Evolutionary conservation across 129 eudicot species (phyloP).

Genomic region (Deinandra increscens): DNA sequence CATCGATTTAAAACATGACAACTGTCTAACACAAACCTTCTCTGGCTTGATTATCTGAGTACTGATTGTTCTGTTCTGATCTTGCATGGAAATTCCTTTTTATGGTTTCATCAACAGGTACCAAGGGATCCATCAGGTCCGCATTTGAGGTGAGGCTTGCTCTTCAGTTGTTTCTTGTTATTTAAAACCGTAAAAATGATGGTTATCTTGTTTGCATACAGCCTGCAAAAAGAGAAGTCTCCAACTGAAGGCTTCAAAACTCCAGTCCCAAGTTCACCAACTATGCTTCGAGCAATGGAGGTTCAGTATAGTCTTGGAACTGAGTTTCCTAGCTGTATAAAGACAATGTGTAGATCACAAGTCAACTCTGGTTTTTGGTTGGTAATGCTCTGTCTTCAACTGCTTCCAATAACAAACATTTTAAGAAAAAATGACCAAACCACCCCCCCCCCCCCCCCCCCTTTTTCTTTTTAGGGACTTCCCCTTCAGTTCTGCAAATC

Average conservation of each 20-base stretch:
- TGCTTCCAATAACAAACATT: too few relatives aligned
- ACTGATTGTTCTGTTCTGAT: too few relatives aligned
- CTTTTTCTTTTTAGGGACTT: slow-evolving; percentile 53
- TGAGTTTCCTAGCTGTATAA: slow-evolving; percentile 56
- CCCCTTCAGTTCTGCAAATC: slow-evolving; percentile 57
- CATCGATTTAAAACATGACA: too few relatives aligned
- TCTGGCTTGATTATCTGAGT: neutral
- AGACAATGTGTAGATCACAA: slow-evolving; percentile 58
- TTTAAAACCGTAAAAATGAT: neutral
- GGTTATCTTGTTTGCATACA: neutral
- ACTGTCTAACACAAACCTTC: neutral
- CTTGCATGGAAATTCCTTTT: neutral
- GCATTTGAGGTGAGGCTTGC: slow-evolving; percentile 41
- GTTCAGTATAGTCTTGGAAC: slow-evolving; percentile 45
- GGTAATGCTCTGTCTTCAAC: slow-evolving; percentile 42
- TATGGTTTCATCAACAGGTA: slow-evolving; percentile 42
- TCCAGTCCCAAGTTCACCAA: slow-evolving; percentile 37
- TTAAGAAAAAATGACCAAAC: neutral
- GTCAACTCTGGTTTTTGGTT: slow-evolving; percentile 67
- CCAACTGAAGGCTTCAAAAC: slow-evolving; percentile 23
- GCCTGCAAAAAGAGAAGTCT: slow-evolving; percentile 30
- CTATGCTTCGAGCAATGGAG: slow-evolving; percentile 54
- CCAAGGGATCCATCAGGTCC: slow-evolving; percentile 28
- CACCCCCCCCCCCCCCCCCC: neutral
- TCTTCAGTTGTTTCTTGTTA: neutral